Evolutionary conservation across 352 stramenopile species (phyloP), one percentile per base, ranked within the genome.

Genomic region (Lagenidium sp.): DNA sequence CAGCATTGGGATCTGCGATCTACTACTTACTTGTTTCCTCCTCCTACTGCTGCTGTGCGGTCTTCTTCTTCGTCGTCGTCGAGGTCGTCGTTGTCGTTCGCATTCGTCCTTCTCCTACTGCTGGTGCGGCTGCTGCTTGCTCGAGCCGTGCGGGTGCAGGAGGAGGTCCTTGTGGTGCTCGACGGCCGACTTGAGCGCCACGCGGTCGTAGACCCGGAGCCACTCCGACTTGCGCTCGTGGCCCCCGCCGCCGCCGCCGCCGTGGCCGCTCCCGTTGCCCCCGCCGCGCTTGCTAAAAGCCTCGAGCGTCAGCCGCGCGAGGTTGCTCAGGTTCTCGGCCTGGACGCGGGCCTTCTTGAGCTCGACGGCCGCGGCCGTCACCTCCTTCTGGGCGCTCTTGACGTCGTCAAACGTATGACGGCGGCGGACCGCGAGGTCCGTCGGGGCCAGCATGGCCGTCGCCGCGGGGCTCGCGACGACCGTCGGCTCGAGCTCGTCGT

Each of bases 341-440:
- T 83, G 69, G 6, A 81, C 58, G 3, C 77, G 68, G 18, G 77
- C 77, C 22, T 86, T 73, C 53, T 83, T 87, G 37, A 93, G 63
- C 41, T 83, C 68, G n/a, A 68, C 55, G 0, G 75, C 63, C 28
- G 79, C 75, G 18, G 81, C 61, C 0, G 72, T 65, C 4, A 87
- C 68, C 18, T 85, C 67, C 23, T 85, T 88, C 40, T 90, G 69
- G 0, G 73, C 75, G 6, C 74, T 65, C 36, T 86, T 82, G 18
- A 87, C 75, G 20, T 90, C 77, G 38, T 90, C 80, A 42, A 82
- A 78, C 19, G 80, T 88, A 46, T 90, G 80, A 22, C 80, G 80
- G 47, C 78, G 75, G 8, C 80, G 80, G 21, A 78, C 55, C 6
- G 46, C 55, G 8, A 87, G 54, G 16, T 92, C 72, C 2, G 53